These are phyloP conservation scores for Penicillium sp. DNA, from an alignment of 2,329 filamentous ascomycete genomes.

Conservation along the genomic window DNA sequence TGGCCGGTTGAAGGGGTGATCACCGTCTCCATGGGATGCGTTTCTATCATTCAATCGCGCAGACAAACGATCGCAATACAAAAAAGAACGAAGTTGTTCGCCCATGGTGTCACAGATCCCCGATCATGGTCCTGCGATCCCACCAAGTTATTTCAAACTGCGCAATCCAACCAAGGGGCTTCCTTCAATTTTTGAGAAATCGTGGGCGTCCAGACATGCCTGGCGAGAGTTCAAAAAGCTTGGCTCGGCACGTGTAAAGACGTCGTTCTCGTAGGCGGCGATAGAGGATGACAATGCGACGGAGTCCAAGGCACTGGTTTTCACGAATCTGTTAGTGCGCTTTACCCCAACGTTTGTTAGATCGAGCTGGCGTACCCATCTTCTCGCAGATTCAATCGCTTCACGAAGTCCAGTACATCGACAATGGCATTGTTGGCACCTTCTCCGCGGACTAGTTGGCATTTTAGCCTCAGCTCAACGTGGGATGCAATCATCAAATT, in stretches of 20 bases:
- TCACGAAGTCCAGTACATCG: slow-evolving; percentile 51
- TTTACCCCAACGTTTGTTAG: not conserved
- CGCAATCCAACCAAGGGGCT: slow-evolving; percentile 44
- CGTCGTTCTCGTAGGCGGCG: slow-evolving; percentile 46
- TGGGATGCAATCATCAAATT: not conserved
- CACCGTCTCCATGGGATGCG: too few relatives aligned
- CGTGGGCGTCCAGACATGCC: slow-evolving; percentile 58
- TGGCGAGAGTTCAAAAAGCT: slow-evolving; percentile 54
- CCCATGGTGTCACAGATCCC: not conserved
- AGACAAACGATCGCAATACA: too few relatives aligned
- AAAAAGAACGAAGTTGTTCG: not conserved
- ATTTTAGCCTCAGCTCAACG: too few relatives aligned
- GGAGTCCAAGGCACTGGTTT: slow-evolving; percentile 12
- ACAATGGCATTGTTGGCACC: slow-evolving; percentile 59
- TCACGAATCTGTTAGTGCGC: not conserved
- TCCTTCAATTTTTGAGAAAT: slow-evolving; percentile 47
- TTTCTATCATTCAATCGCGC: too few relatives aligned
- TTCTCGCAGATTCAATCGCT: slow-evolving; percentile 26
- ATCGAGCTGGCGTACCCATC: slow-evolving; percentile 2
- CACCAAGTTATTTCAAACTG: slow-evolving; percentile 9
- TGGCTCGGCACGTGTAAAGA: slow-evolving; percentile 46
- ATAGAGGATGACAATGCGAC: slow-evolving; percentile 15
- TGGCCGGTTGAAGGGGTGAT: too few relatives aligned
- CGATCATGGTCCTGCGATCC: not conserved
- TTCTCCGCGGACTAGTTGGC: slow-evolving; percentile 54